Evolutionary conservation across 1,284 basidiomycete species (phyloP).

Genomic region (Ganoderma boninense): DNA sequence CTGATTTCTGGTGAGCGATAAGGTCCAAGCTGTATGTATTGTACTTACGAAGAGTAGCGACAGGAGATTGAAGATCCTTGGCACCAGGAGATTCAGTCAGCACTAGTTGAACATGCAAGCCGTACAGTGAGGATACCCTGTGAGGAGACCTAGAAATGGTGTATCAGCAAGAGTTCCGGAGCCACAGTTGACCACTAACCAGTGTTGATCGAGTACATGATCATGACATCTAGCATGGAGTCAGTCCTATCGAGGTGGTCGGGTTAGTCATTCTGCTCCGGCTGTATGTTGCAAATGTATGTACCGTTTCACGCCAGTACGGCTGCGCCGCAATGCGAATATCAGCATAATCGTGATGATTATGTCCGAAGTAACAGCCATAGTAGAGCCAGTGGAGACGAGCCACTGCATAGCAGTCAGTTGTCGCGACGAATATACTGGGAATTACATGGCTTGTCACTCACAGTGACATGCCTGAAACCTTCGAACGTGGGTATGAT

Average conservation of each 20-base stretch:
- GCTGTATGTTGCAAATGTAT: neutral
- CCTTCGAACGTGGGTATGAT: neutral
- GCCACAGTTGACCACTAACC: neutral
- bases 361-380: neutral
- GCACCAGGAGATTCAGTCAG: neutral
- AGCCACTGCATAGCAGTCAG: neutral
- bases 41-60: neutral
- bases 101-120: neutral
- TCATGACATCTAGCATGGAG: neutral
- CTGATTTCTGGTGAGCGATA: neutral
- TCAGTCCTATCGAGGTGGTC: neutral
- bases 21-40: neutral
- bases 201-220: slow-evolving; percentile 11
- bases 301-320: neutral
- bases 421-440: neutral
- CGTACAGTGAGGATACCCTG: neutral
- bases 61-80: neutral
- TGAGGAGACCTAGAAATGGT: neutral
- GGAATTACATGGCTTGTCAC: neutral
- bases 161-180: slow-evolving; percentile 1
- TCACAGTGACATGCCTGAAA: neutral
- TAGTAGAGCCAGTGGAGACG: neutral
- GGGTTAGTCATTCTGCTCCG: neutral
- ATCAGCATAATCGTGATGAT: neutral
- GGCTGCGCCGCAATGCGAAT: neutral